These are phyloP conservation scores for Gomphus bonarii DNA, from an alignment of 1,284 basidiomycete genomes.

Conservation along the genomic window DNA sequence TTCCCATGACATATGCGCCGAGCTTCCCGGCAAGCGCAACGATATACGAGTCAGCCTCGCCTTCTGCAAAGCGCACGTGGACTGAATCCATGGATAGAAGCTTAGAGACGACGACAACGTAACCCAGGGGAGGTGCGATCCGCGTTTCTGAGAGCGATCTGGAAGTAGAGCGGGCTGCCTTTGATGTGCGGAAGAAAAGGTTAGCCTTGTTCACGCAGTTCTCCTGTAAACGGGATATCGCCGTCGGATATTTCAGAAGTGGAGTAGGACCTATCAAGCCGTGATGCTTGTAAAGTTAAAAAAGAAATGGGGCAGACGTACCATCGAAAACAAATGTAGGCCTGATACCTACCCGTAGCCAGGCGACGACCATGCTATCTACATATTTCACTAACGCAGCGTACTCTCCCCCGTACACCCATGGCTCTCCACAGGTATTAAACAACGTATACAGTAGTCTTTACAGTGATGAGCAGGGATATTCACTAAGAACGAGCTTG, in stretches of 20 bases:
- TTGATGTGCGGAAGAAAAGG: constrained; percentile 80
- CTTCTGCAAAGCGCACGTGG: constrained; percentile 51
- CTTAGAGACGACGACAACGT: constrained; percentile 51
- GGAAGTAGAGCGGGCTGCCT: constrained; percentile 53
- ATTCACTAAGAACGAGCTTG: constrained; percentile 18
- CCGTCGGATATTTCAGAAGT: constrained; percentile 62
- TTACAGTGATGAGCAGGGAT: constrained; percentile 9
- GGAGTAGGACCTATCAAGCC: constrained; percentile 55
- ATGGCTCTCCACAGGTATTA: constrained; percentile 53
- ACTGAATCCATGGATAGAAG: constrained; percentile 24
- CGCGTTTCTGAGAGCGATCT: constrained; percentile 65
- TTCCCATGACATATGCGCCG: constrained; percentile 66
- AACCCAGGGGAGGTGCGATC: constrained; percentile 67
- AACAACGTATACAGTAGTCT: constrained; percentile 77
- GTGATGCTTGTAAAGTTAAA: constrained; percentile 13
- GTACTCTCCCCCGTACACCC: constrained; percentile 85
- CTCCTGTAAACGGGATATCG: constrained; percentile 49
- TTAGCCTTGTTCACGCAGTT: constrained; percentile 48
- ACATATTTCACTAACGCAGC: constrained; percentile 44
- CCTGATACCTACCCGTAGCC: constrained; percentile 63
- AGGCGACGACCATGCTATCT: constrained; percentile 47
- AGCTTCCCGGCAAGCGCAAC: constrained; percentile 72
- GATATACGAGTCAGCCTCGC: constrained; percentile 81
- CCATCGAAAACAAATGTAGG: constrained; percentile 91
- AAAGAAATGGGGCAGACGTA: constrained; percentile 28